Base-by-base conservation (phyloP, 2,329 filamentous ascomycete species). In the Dissoconium aciculare region DNA sequence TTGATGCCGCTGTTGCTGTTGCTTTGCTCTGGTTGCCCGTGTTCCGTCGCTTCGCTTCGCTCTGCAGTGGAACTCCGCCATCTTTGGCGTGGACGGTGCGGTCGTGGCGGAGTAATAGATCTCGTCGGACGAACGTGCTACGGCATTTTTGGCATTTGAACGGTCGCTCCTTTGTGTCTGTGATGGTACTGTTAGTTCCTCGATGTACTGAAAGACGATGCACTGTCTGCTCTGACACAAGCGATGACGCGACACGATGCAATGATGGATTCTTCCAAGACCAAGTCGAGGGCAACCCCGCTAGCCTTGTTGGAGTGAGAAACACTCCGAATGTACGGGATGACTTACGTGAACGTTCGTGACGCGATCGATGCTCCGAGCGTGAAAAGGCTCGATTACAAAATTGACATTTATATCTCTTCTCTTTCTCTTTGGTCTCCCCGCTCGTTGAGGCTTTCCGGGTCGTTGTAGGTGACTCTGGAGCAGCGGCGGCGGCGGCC, bases 341-440 rank as follows among this genome's bases (percentile, higher is more conserved):
- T 33, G 40, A 87, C 87, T 68, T 89, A 95, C 89, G 89, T 57
- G 84, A 93, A 63, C 89, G 73, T 63, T 98, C 89, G 61, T 98
- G 89, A 60, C 89, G 72, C 62, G 84, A 94, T 49, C 89, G 74
- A 60, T 98, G 89, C 61, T 98, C 89, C 58, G 84, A 93, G 58
- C 89, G 71, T 64, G 85, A 94, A 59, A 98, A 98, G 42, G 89
- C 89, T 59, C 89, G 29, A 62, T 85, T 85, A 66, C 89, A 95
- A 61, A 93, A 95, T 67, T 93, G 84, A 65, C 89, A 98, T 60
- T 95, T 94, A 74, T 98, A 98, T 63, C 94, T 93, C 67, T 91
- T 87, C 66, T 95, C 89, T 34, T 51, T 51, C 38, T 46, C 42
- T 34, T 47, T 46, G 5, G 34, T 32, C 13, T 42, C 28, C 28